Base-by-base conservation (phyloP, 345 rosid genomes). In the Linum trigynum region DNA sequence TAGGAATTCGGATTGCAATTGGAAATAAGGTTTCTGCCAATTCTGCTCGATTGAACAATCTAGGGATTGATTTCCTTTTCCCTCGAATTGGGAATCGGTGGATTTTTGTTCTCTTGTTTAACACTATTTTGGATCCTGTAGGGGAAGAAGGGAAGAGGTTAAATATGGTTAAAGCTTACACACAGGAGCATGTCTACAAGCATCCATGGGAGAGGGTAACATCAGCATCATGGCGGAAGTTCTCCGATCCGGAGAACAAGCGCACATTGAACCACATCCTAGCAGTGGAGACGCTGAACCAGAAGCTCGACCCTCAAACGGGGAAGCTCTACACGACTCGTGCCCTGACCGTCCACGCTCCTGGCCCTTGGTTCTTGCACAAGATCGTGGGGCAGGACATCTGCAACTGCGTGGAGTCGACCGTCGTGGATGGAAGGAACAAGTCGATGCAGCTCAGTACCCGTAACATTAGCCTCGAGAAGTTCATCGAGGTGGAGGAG, bases 171-270 rank as follows among this genome's bases (percentile, higher is more conserved):
- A 39, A 41, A 62, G 65, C 90, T 60, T 90, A 85, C 62, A 58
- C 69, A 12, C 99, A 94, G 77, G 95, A 94, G 81, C 99, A 94
- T 71, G 71, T 86, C 45, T 94, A 90, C 82, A 81, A 80, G 84
- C 99, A 94, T 70, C 99, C 97, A 3, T 94, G 99, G 99, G 99
- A 94, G 77, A 81, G 92, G 41, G 99, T 94, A 38, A 88, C 96
- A 64, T 86, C 99, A 48, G 99, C 95, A 37, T 90, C 97, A 14
- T 94, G 99, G 97, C 95, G 99, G 77, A 94, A 90, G 80, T 94
- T 85, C 75, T 75, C 95, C 11, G 96, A 94, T 63, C 89, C 95
- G 4, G 97, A 90, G 79, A 90, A 90, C 82, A 94, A 90, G 75
- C 92, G 85, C 2, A 83, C 85, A 15, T 75, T 86, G 36, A 86